A percentile compares a stretch with the other conserved stretches of the same genome.
phyloP scores from a whole-genome alignment of 192 early-diverging fungal species.

The Phycomyces nitens region DNA sequence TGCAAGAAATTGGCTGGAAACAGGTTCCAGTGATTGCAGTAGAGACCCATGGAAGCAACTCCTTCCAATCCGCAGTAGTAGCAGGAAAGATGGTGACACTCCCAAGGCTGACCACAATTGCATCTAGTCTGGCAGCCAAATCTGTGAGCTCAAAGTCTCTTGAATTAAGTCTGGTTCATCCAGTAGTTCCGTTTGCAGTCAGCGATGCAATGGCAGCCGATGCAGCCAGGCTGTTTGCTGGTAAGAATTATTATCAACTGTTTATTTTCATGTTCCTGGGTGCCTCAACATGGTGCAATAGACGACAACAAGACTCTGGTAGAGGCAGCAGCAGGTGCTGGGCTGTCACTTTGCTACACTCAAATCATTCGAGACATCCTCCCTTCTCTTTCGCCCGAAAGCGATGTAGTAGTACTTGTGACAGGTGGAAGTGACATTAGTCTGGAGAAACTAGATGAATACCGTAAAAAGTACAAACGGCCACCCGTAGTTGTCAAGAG shows the following conservation, averaged over 20 bases:
- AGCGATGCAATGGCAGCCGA: slow-evolving; percentile 55
- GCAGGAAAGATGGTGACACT: slow-evolving; percentile 46
- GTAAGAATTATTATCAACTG: too few species aligned
- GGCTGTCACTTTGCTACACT: slow-evolving; percentile 58
- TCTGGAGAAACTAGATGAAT: slow-evolving; percentile 54
- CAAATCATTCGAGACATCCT: slow-evolving; percentile 59
- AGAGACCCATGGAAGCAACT: slow-evolving; percentile 71
- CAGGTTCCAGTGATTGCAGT: slow-evolving; percentile 71
- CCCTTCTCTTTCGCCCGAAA: slow-evolving; percentile 46
- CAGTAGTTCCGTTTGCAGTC: slow-evolving; percentile 54
- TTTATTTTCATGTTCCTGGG: too few species aligned
- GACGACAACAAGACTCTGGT: slow-evolving; percentile 58
- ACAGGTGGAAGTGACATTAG: slow-evolving; percentile 66
- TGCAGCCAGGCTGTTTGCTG: slow-evolving; percentile 52
- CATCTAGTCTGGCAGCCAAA: slow-evolving; percentile 41
- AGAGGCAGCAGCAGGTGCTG: slow-evolving; percentile 60
- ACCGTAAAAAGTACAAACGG: slow-evolving; percentile 53
- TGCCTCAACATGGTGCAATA: too few species aligned
- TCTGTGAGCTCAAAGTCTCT: slow-evolving; percentile 39
- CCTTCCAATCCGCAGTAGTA: slow-evolving; percentile 62
- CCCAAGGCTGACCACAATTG: slow-evolving; percentile 44
- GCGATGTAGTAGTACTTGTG: slow-evolving; percentile 65
- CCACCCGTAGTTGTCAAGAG: slow-evolving; percentile 68
- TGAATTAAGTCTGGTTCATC: slow-evolving; percentile 47
- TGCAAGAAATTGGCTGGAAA: slow-evolving; percentile 56